Evolutionary conservation across 2,329 filamentous ascomycete genomes (phyloP), one percentile per base, ranked within the genome.

Genomic region (Ascocoryne sarcoides): DNA sequence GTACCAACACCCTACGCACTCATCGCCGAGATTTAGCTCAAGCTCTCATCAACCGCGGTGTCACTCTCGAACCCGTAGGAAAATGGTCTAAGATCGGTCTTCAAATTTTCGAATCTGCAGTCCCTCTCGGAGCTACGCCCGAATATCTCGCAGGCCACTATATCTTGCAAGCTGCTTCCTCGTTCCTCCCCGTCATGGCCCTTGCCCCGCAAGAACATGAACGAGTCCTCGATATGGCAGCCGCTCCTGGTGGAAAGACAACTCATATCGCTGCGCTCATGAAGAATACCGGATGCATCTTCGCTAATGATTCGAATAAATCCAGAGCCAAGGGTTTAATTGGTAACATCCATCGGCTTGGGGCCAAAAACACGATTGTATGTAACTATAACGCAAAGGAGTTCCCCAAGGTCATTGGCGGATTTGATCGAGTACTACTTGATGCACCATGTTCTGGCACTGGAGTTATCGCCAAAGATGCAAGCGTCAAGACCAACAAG

Each of bases 51-150:
- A 95, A 95, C 67, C 84, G 90, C 49, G 92, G 92, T 49, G 92
- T 98, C 36, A 93, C 89, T 10, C 76, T 98, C 29, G 90, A 98
- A 64, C 92, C 92, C 2, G 87, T 98, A 14, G 92, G 92, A 46
- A 96, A 96, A 65, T 98, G 92, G 92, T 92, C 84, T 53, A 98
- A 98, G 68, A 88, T 98, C 48, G 92, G 92, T 35, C 75, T 98
- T 30, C 92, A 98, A 63, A 79, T 98, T 45, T 98, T 98, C 62
- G 92, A 98, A 64, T 85, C 84, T 43, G 82, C 80, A 40, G 79
- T 84, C 0, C 58, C 55, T 37, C 75, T 95, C 1, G 89, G 89
- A 73, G 92, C 92, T 19, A 98, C 92, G 1, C 92, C 92, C 8
- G 92, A 98, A 65, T 98, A 98, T 63, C 77, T 98, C 10, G 89